Conservation (phyloP, 2,329 filamentous ascomycete genomes). For the Paraconiothyrium brasiliense region DNA sequence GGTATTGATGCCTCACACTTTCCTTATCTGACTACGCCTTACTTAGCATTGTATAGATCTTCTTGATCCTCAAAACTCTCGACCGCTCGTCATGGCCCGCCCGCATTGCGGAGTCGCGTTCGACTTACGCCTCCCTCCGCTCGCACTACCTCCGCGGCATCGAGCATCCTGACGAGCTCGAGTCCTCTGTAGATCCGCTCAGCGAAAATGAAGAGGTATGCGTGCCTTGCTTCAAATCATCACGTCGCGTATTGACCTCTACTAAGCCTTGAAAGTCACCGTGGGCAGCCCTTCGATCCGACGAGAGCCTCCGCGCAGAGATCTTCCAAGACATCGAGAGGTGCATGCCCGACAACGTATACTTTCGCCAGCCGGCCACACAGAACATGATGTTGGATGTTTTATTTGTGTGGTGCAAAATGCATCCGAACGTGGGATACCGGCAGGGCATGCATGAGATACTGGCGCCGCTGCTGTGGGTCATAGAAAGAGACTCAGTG, state of each 20-base stretch:
- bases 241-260: slow-evolving; percentile 51
- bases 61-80: slow-evolving; percentile 78
- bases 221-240: slow-evolving; percentile 28
- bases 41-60: slow-evolving; percentile 64
- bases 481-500: slow-evolving; percentile 82
- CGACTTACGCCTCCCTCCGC: slow-evolving; percentile 75
- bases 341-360: slow-evolving; percentile 87
- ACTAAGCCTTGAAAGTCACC: slow-evolving; percentile 75
- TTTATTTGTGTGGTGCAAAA: slow-evolving; percentile 93
- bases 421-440: slow-evolving; percentile 87
- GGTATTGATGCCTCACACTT: slow-evolving; percentile 55
- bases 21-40: neutral
- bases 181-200: slow-evolving; percentile 80
- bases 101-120: slow-evolving; percentile 73
- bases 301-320: slow-evolving; percentile 84
- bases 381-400: slow-evolving; percentile 87
- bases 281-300: slow-evolving; percentile 85
- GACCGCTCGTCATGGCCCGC: slow-evolving; percentile 74
- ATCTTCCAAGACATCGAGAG: slow-evolving; percentile 95
- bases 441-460: slow-evolving; percentile 99
- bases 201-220: slow-evolving; percentile 78
- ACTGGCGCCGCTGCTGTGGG: slow-evolving; percentile 86
- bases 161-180: slow-evolving; percentile 82
- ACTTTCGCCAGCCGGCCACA: slow-evolving; percentile 82
- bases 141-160: slow-evolving; percentile 83